Base-by-base conservation (phyloP, 2,329 filamentous ascomycete species). In the Shiraia bambusicola region DNA sequence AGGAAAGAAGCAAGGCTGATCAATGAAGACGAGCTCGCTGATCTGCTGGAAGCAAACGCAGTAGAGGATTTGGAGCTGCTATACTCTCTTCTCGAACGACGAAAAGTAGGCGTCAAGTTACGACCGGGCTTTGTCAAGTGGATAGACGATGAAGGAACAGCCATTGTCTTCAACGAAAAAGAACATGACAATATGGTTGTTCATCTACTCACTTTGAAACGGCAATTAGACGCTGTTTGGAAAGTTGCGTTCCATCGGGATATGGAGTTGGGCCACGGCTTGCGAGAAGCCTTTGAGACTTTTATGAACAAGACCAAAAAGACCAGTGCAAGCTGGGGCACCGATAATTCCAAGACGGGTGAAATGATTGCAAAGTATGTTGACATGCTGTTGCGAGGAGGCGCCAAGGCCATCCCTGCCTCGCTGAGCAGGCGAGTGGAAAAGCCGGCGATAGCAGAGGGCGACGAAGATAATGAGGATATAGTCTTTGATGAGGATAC, bases 291-390 rank as follows among this genome's bases (percentile, higher is more conserved):
- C 0, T 97, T 98, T 62, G 84, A 87, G 38, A 79, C 76, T 1
- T 96, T 97, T 58, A 95, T 98, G 77, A 98, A 98, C 67, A 88
- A 93, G 66, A 80, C 77, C 3, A 86, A 86, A 62, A 87, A 84
- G 61, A 83, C 81, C 1, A 78, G 81, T 6, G 76, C 82, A 4
- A 84, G 82, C 4, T 92, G 87, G 80, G 82, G 83, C 37, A 88
- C 87, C 0, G 86, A 90, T 41, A 94, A 91, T 41, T 89, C 90
- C 13, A 97, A 95, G 75, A 89, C 95, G 11, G 93, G 92, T 35
- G 93, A 98, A 73, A 95, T 97, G 91, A 94, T 96, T 56, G 94
- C 93, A 22, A 97, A 96, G 69, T 91, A 97, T 59, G 87, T 98
- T 48, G 93, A 98, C 69, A 78, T 87, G 72, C 76, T 98, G 14